phyloP scores from a whole-genome alignment of 1,284 basidiomycete genomes.

The Puccinia hordei region DNA sequence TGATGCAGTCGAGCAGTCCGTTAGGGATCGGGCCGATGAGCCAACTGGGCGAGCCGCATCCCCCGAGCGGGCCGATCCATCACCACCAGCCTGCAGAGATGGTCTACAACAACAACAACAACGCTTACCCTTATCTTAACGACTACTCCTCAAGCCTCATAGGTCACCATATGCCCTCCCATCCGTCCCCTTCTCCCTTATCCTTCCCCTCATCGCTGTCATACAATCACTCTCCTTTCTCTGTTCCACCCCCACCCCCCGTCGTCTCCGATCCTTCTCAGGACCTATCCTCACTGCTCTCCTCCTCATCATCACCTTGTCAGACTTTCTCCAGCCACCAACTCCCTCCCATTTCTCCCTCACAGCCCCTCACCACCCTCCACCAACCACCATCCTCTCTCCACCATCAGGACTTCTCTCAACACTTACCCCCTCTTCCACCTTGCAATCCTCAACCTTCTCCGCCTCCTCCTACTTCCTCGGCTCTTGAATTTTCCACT shows the following conservation, averaged over 20 bases:
- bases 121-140: not conserved
- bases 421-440: not conserved
- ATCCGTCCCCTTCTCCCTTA: not conserved
- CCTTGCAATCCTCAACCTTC: not conserved
- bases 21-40: not conserved
- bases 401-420: not conserved
- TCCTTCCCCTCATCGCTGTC: not conserved
- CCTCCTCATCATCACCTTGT: not conserved
- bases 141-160: not conserved
- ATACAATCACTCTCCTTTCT: not conserved
- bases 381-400: not conserved
- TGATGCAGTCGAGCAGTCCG: constrained; percentile 1
- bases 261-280: not conserved
- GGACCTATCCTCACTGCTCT: not conserved
- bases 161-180: not conserved
- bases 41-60: not conserved
- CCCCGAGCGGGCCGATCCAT: not conserved
- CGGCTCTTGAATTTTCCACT: too few relatives aligned
- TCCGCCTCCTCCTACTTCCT: not conserved
- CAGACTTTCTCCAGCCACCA: not conserved
- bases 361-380: not conserved
- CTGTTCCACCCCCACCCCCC: not conserved
- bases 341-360: not conserved
- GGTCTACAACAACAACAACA: not conserved
- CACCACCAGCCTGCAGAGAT: not conserved